phyloP scores from a whole-genome alignment of 805 yeast genomes.

The Isabelozyma heimii region DNA sequence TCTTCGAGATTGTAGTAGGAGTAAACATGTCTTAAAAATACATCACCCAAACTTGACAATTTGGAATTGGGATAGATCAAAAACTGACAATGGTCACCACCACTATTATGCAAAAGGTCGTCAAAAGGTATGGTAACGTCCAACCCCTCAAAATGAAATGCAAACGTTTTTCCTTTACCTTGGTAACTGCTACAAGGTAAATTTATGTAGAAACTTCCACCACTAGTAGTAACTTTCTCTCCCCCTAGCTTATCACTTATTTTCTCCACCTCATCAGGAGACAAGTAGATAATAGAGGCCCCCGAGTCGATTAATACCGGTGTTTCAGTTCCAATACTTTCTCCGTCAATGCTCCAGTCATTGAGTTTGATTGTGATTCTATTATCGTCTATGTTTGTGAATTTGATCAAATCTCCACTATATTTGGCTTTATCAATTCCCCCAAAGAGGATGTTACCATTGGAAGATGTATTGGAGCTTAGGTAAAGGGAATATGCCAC shows the following conservation, averaged over 20 bases:
- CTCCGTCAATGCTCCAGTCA: neutral
- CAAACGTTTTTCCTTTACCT: neutral
- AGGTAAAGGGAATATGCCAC: slow-evolving; percentile 37
- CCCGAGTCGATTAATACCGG: slow-evolving; percentile 16
- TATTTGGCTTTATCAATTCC: slow-evolving; percentile 25
- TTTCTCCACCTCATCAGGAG: slow-evolving; percentile 5
- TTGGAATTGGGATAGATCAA: neutral
- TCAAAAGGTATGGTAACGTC: neutral
- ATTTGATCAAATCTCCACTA: slow-evolving; percentile 14
- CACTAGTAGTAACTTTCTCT: neutral
- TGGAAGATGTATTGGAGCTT: slow-evolving; percentile 14
- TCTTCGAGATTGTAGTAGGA: slow-evolving; percentile 13
- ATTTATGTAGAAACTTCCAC: neutral
- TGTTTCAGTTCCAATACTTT: neutral
- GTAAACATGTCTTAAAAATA: slow-evolving; percentile 14
- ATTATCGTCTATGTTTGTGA: neutral
- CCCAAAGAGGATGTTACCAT: slow-evolving; percentile 27
- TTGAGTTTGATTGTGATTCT: neutral
- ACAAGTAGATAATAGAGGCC: slow-evolving; percentile 16
- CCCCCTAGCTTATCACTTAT: slow-evolving; percentile 10
- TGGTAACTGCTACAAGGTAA: neutral
- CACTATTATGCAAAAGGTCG: neutral
- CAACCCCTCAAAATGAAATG: neutral
- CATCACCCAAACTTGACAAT: slow-evolving; percentile 8
- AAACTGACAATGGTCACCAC: neutral